Evolutionary conservation across 192 early-diverging fungal genomes (phyloP).

Genomic region (Gonapodya prolifera): DNA sequence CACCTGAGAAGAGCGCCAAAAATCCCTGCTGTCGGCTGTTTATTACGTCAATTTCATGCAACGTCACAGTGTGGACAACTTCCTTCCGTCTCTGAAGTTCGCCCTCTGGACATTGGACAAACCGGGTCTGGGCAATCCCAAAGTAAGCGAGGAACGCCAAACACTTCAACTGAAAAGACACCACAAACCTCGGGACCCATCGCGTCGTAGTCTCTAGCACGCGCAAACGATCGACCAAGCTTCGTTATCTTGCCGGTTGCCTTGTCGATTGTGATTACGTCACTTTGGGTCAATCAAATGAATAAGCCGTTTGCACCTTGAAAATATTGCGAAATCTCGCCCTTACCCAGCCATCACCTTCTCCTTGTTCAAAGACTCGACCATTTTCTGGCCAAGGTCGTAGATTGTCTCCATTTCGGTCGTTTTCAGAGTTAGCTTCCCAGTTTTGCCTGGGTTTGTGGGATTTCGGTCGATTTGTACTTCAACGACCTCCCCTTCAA

Average conservation of each 20-base stretch:
- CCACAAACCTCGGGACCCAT: slow-evolving; percentile 77
- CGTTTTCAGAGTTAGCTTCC: slow-evolving; percentile 96
- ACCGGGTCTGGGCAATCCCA: slow-evolving; percentile 51
- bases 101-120: slow-evolving; percentile 98
- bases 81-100: slow-evolving; percentile 96
- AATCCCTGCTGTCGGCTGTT: slow-evolving; percentile 96
- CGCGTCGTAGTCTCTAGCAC: slow-evolving; percentile 95
- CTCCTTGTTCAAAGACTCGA: slow-evolving; percentile 91
- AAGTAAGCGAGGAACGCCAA: not conserved
- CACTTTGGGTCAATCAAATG: slow-evolving; percentile 29
- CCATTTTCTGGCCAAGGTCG: slow-evolving; percentile 98
- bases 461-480: slow-evolving; percentile 90
- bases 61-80: slow-evolving; percentile 92
- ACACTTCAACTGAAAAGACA: not conserved
- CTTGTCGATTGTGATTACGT: slow-evolving; percentile 98
- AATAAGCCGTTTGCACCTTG: slow-evolving; percentile 4
- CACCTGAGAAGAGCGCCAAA: slow-evolving; percentile 88
- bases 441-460: slow-evolving; percentile 84
- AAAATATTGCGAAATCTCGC: not conserved
- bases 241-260: slow-evolving; percentile 90
- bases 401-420: slow-evolving; percentile 99
- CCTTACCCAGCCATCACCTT: slow-evolving; percentile 86
- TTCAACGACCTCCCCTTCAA: slow-evolving; percentile 98
- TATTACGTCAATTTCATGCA: slow-evolving; percentile 99
- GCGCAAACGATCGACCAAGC: slow-evolving; percentile 88